A percentile compares a stretch with the other conserved stretches of the same genome.
Conservation (phyloP, 305 asterid species). For the Fraxinus sp. region DNA sequence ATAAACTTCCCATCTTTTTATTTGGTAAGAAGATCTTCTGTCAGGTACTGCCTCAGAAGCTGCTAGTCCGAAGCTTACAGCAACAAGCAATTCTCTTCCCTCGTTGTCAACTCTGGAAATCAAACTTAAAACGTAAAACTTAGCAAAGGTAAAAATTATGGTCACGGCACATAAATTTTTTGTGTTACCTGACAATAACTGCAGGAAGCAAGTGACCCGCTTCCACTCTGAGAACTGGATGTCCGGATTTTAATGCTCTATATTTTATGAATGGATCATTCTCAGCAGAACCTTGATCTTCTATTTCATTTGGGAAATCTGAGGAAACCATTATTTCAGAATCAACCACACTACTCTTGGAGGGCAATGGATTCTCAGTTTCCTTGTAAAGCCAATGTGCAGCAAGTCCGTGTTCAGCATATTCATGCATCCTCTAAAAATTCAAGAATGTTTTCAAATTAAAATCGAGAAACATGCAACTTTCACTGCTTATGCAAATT, state of each 20-base stretch:
- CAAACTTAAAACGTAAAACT: slow-evolving; percentile 28
- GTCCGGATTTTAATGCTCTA: slow-evolving; percentile 75
- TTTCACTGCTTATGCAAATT: slow-evolving; percentile 10
- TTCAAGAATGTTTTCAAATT: slow-evolving; percentile 22
- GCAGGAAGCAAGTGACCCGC: slow-evolving; percentile 95
- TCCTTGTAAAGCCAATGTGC: slow-evolving; percentile 99
- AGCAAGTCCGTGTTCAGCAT: slow-evolving; percentile 96
- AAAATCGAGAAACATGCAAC: slow-evolving; percentile 6
- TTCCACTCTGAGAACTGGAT: slow-evolving; percentile 97
- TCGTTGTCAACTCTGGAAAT: slow-evolving; percentile 64
- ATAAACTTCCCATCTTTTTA: slow-evolving; percentile 86
- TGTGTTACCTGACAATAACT: slow-evolving; percentile 72
- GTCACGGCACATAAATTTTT: slow-evolving; percentile 25
- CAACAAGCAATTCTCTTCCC: slow-evolving; percentile 94
- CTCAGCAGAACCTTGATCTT: slow-evolving; percentile 52
- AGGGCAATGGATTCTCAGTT: slow-evolving; percentile 60
- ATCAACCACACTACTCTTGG: slow-evolving; percentile 44
- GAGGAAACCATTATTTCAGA: slow-evolving; percentile 45
- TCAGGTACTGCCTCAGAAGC: slow-evolving; percentile 87
- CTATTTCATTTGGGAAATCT: slow-evolving; percentile 52
- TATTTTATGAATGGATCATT: slow-evolving; percentile 52
- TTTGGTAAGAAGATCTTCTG: slow-evolving; percentile 77
- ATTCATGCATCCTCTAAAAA: slow-evolving; percentile 86
- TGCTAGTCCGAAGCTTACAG: slow-evolving; percentile 79
- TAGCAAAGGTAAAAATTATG: slow-evolving; percentile 15